phyloP scores from a whole-genome alignment of 176 grass and related monocot species.

The Dactylis glomerata region DNA sequence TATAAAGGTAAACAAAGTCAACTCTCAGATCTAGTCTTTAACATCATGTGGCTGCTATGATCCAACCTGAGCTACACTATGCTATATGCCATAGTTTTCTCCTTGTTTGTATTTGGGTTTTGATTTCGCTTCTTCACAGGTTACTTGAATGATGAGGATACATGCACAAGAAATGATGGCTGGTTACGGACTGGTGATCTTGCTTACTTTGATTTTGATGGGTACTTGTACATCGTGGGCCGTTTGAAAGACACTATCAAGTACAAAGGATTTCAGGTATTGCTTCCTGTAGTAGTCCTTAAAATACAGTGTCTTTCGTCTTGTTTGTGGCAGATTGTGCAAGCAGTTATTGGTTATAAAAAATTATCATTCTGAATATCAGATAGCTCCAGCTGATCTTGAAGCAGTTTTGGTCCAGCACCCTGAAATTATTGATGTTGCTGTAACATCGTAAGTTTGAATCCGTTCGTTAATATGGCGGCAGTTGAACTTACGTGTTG shows the following conservation, averaged over 20 bases:
- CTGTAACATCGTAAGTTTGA: constrained; percentile 76
- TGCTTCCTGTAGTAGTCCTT: constrained; percentile 11
- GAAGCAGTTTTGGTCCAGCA: constrained; percentile 66
- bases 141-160: constrained; percentile 64
- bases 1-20: not conserved
- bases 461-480: not conserved
- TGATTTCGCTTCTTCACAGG: constrained; percentile 38
- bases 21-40: not conserved
- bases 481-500: not conserved
- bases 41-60: not conserved
- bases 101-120: not conserved
- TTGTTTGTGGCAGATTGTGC: not conserved
- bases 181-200: constrained; percentile 84
- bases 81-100: not conserved
- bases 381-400: constrained; percentile 90
- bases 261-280: constrained; percentile 97
- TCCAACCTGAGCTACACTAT: not conserved
- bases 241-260: constrained; percentile 93
- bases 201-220: constrained; percentile 85
- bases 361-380: constrained; percentile 13
- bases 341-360: not conserved
- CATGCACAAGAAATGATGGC: constrained; percentile 28
- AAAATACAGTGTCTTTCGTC: not conserved
- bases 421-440: constrained; percentile 73
- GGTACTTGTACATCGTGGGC: constrained; percentile 72